Evolutionary conservation across 176 grass and related monocot genomes (phyloP), one percentile per base, ranked within the genome.

Genomic region (Melocanna baccifera): DNA sequence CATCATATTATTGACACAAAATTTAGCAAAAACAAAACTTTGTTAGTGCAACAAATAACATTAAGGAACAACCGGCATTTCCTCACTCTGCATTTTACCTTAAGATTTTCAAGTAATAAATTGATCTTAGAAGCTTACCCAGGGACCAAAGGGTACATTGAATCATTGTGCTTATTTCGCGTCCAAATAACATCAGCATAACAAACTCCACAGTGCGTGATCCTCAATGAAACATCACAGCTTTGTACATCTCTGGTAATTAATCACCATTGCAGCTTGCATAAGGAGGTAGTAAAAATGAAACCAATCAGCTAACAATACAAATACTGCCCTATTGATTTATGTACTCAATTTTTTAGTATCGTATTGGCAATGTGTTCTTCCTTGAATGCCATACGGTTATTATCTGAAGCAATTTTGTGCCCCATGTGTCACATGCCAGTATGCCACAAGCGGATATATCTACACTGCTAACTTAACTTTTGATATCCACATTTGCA

Each of bases 191-290:
- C 70, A 79, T 97, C 94, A 72, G 83, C 94, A 85, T 77, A 89
- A 81, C 94, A 97, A 63, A 97, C 86, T 73, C 94, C 94, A 63
- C 94, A 92, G 43, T 94, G 76, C 11, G 71, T 90, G 80, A 97
- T 97, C 57, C 83, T 90, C 75, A 97, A n/a, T 5, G 91, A 92
- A 77, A 97, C 29, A 85, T 97, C 94, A 2, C 86, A 59, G 34
- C 55, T 83, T 14, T 55, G 39, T 28, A 91, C 77, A 70, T 48
- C 34, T 67, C 91, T 92, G 77, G 47, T 13, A 88, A 83, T 53
- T 1, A 77, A 62, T 18, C 16, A 71, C 18, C 8, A 32, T 25
- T 71, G 7, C 36, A 53, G 12, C 2, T 67, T 18, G 20, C 48
- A 81, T 56, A 41, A 66, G 42, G 67, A 16, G 45, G 45, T 46